A percentile compares a stretch with the other conserved stretches of the same genome.
These are phyloP conservation scores for Trichophyton mentagrophytes DNA, from an alignment of 2,329 filamentous ascomycete species.

Conservation along the genomic window DNA sequence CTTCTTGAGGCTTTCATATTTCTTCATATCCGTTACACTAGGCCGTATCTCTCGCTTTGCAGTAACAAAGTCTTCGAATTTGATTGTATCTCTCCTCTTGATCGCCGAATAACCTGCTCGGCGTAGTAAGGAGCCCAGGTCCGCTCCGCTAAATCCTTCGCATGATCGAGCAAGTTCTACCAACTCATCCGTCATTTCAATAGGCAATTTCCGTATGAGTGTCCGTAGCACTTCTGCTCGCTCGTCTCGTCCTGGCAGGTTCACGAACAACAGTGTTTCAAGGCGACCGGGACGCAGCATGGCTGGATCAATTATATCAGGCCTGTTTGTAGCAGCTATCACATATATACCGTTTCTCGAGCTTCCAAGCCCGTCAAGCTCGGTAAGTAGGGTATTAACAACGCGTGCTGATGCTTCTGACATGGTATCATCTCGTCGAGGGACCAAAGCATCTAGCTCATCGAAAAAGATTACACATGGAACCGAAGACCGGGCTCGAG, in stretches of 20 bases:
- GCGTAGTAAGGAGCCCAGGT: conserved; percentile 46
- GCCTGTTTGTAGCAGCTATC: conserved; percentile 86
- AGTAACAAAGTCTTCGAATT: conserved; percentile 31
- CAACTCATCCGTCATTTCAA: conserved; percentile 44
- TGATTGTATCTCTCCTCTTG: conserved; percentile 36
- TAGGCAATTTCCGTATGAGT: conserved; percentile 38
- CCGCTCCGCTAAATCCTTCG: conserved; percentile 61
- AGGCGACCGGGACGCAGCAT: conserved; percentile 86
- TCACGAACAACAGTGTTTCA: conserved; percentile 78
- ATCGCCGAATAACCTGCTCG: conserved; percentile 48
- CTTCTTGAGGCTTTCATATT: conserved; percentile 43
- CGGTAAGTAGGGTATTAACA: conserved; percentile 88
- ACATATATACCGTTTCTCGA: conserved; percentile 79
- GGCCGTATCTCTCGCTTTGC: conserved; percentile 31
- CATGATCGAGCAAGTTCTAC: conserved; percentile 59
- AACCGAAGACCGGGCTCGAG: conserved; percentile 68
- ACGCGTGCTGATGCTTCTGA: conserved; percentile 78
- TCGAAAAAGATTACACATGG: conserved; percentile 98
- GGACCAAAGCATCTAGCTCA: conserved; percentile 86
- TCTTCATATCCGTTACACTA: conserved; percentile 45
- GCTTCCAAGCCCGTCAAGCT: conserved; percentile 69
- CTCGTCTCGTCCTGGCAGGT: conserved; percentile 65
- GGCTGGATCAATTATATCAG: conserved; percentile 91
- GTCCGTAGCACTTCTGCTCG: conserved; percentile 75
- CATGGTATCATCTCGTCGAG: conserved; percentile 62